phyloP scores from a whole-genome alignment of 2,329 filamentous ascomycete species.

The Pseudonectria buxi region DNA sequence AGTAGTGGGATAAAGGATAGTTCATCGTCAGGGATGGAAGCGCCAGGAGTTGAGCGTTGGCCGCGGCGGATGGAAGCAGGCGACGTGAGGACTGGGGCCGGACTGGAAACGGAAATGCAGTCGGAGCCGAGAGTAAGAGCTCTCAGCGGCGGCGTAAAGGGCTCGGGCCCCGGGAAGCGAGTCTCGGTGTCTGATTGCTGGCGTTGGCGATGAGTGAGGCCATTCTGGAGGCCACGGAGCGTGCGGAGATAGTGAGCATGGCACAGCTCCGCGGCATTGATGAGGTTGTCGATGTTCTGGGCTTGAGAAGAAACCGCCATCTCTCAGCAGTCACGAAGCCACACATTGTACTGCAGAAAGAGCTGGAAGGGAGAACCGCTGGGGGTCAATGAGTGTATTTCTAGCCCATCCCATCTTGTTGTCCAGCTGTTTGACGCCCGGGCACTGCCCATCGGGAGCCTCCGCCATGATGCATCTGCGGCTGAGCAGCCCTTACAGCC shows the following conservation, averaged over 20 bases:
- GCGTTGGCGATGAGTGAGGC: slow-evolving; percentile 11
- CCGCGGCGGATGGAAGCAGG: slow-evolving; percentile 10
- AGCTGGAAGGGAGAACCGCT: too few relatives aligned
- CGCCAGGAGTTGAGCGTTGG: slow-evolving; percentile 23
- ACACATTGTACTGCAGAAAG: too few relatives aligned
- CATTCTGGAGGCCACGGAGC: slow-evolving; percentile 24
- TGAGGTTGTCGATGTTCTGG: slow-evolving; percentile 27
- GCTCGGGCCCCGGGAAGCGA: slow-evolving; percentile 11
- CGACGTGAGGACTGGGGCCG: background rate
- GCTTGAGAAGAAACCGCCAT: background rate
- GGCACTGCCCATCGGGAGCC: too few relatives aligned
- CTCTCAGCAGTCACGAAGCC: too few relatives aligned
- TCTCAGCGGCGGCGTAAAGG: slow-evolving; percentile 24
- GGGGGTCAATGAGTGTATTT: too few relatives aligned
- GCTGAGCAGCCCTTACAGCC: too few relatives aligned
- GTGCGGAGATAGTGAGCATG: slow-evolving; percentile 29
- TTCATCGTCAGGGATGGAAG: slow-evolving; percentile 22
- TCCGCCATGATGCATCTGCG: too few relatives aligned
- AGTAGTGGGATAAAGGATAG: slow-evolving; percentile 27
- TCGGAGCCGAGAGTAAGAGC: slow-evolving; percentile 19
- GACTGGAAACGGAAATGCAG: background rate
- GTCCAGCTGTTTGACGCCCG: too few relatives aligned
- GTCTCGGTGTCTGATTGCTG: slow-evolving; percentile 15
- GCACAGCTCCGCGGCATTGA: slow-evolving; percentile 25
- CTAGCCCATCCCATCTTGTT: too few relatives aligned